Evolutionary conservation across 2,329 filamentous ascomycete species (phyloP), one percentile per base, ranked within the genome.

Genomic region (Claviceps arundinis): DNA sequence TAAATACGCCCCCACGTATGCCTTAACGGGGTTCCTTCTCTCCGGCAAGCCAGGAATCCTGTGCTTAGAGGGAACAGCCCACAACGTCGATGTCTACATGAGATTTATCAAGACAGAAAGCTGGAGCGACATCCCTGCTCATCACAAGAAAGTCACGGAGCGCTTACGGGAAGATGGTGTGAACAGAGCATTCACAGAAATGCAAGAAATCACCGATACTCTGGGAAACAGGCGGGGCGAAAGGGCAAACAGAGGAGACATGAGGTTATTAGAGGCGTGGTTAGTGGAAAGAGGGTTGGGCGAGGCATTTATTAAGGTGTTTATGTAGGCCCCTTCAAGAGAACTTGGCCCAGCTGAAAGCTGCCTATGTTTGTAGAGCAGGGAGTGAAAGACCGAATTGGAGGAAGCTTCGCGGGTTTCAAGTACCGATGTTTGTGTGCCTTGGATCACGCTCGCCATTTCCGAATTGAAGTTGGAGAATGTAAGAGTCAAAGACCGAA

Each of bases 81-180:
- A 58, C 7, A 60, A 67, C 26, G 71, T 82, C 2, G 78, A 82
- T 52, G 72, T 71, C 9, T 82, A 80, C 57, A 82, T 82, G 79
- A 74, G 70, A 30, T 81, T 77, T 52, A 81, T 82, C 65, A 81
- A 81, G 63, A 81, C 77, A 5, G 74, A 81, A 57, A 79, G 75
- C 50, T 82, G 79, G 79, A 74, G 77, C 0, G 78, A 82, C 60
- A 81, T 82, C 5, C 79, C 79, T 0, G 70, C 75, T 17, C 72
- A 80, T 53, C 79, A 82, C 55, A 82, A 82, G 57, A 82, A 82
- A 57, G 78, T 82, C 40, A 80, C 74, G 59, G 79, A 82, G 65
- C 63, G 74, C 9, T 72, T 70, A 52, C 61, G 76, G 1, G 74
- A 79, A 1, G 0, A 37, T 1, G 60, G 59, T 2, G 54, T 66